phyloP scores from a whole-genome alignment of 2,329 filamentous ascomycete species.

The Alternaria ventricosa region DNA sequence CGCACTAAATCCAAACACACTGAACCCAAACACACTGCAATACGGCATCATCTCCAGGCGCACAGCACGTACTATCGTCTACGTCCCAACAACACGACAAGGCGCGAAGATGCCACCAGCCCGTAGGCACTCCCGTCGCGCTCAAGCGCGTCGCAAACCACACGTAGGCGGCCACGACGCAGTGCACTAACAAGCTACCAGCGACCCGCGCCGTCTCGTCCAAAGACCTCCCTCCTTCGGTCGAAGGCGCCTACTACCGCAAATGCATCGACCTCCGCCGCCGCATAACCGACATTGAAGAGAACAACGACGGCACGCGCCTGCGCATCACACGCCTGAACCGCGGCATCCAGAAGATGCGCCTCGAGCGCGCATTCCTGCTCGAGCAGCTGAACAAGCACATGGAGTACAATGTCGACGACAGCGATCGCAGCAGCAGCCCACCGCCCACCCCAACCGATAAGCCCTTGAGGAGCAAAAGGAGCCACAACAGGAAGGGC shows the following conservation, averaged over 20 bases:
- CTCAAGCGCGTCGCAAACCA: slow-evolving; percentile 5
- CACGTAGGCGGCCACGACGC: not conserved
- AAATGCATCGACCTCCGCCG: slow-evolving; percentile 97
- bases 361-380: slow-evolving; percentile 76
- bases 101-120: slow-evolving; percentile 29
- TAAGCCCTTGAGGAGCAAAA: slow-evolving; percentile 77
- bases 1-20: not conserved
- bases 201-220: slow-evolving; percentile 41
- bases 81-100: not conserved
- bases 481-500: slow-evolving; percentile 64
- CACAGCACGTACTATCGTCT: not conserved
- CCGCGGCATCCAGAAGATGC: slow-evolving; percentile 88
- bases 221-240: slow-evolving; percentile 74
- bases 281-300: slow-evolving; percentile 88
- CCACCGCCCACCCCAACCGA: slow-evolving; percentile 82
- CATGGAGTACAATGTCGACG: slow-evolving; percentile 57
- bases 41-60: not conserved
- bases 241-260: slow-evolving; percentile 92
- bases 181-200: slow-evolving; percentile 14
- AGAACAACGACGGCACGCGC: slow-evolving; percentile 84
- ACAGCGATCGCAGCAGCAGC: slow-evolving; percentile 79
- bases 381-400: slow-evolving; percentile 57
- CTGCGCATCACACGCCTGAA: slow-evolving; percentile 79
- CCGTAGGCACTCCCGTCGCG: slow-evolving; percentile 17
- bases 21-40: not conserved